phyloP scores from a whole-genome alignment of 441 rosid genomes.

The Populus trichocarpa region DNA sequence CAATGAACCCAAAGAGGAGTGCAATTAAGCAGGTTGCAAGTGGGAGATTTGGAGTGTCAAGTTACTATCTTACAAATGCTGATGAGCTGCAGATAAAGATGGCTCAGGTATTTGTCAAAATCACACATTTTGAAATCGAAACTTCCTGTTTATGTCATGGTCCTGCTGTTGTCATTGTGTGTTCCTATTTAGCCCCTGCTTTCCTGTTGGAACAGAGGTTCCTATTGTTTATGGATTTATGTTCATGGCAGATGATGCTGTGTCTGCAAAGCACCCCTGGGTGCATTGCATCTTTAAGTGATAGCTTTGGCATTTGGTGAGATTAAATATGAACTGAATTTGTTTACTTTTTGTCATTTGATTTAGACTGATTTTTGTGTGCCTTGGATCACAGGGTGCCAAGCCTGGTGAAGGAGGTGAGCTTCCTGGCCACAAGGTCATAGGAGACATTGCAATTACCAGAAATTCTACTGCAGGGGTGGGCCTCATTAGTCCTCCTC shows the following conservation, averaged over 20 bases:
- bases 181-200: slow-evolving; percentile 36
- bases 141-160: slow-evolving; percentile 3
- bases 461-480: slow-evolving; percentile 99
- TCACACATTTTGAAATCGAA: not conserved
- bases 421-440: slow-evolving; percentile 99
- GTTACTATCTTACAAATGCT: slow-evolving; percentile 96
- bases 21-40: slow-evolving; percentile 99
- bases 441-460: slow-evolving; percentile 97
- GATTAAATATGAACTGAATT: slow-evolving; percentile 34
- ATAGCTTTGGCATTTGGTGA: slow-evolving; percentile 44
- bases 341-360: slow-evolving; percentile 15
- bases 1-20: slow-evolving; percentile 93
- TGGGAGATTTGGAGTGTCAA: slow-evolving; percentile 99
- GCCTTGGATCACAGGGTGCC: slow-evolving; percentile 70
- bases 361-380: slow-evolving; percentile 16
- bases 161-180: slow-evolving; percentile 16
- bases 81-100: slow-evolving; percentile 98
- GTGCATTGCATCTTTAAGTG: slow-evolving; percentile 52
- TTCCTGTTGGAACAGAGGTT: slow-evolving; percentile 53
- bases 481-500: slow-evolving; percentile 99
- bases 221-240: slow-evolving; percentile 47
- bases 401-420: slow-evolving; percentile 99
- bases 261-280: slow-evolving; percentile 50
- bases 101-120: slow-evolving; percentile 84
- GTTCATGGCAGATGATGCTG: slow-evolving; percentile 67